Base-by-base conservation (phyloP, 805 yeast species). In the Blastobotrys terrestris region DNA sequence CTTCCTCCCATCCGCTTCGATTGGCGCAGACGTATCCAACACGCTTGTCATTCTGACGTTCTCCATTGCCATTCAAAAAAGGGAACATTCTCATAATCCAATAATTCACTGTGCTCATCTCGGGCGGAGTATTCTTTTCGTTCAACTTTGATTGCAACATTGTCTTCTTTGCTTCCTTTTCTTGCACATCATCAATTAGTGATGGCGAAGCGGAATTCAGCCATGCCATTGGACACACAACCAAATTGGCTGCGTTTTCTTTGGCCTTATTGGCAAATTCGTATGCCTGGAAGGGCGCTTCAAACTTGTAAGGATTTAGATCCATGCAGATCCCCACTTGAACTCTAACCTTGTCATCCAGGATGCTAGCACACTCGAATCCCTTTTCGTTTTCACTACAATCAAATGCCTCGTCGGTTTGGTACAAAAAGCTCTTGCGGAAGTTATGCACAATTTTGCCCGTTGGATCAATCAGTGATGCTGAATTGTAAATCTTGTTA, bases 261-360 rank as follows among this genome's bases (percentile, higher is more conserved):
- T 71, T 63, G 54, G 86, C 81, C 50, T 74, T 73, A 26, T 68
- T 65, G 0, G 91, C 76, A 67, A 86, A 87, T 66, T 91, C 97
- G 63, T 78, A 88, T 21, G 72, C 75, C 39, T 76, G 72, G 68
- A 88, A 90, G 0, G 95, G 90, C 1, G 96, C 89, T 57, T 78
- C 73, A 66, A 91, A 91, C 64, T 86, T 76, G 66, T 87, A 85
- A 0, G 97, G 96, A 65, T 87, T 90, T 56, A 91, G 67, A 69
- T 91, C 98, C 97, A 91, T 91, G 65, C 98, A 91, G 3, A 91
- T 89, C 0, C 97, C 98, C 51, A 91, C 73, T 35, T 83, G 76
- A 1, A 85, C 71, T 3, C 45, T 41, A 16, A 48, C n/a, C n/a
- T 52, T 51, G 11, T 20, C 20, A 5, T 35, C n/a, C 50, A 3